These are phyloP conservation scores for Fraxinus platypoda DNA, from an alignment of 305 asterid genomes.

Conservation along the genomic window DNA sequence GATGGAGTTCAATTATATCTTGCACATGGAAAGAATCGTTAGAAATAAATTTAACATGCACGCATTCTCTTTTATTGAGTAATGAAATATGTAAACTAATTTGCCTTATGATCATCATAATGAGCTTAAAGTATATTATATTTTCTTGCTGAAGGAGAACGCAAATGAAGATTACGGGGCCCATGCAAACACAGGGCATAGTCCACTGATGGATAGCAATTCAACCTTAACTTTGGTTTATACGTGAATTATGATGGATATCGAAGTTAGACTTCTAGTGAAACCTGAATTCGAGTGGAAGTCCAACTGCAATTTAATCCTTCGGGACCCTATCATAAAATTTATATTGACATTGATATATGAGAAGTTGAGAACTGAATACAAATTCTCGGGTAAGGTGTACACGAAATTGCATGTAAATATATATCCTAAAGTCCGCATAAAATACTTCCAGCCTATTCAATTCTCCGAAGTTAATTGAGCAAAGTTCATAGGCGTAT, in stretches of 20 bases:
- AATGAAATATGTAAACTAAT: background rate
- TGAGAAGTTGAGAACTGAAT: background rate
- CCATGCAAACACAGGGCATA: background rate
- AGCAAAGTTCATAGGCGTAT: background rate
- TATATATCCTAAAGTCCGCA: background rate
- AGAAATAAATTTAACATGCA: background rate
- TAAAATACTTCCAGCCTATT: background rate
- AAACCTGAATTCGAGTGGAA: background rate
- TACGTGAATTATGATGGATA: background rate
- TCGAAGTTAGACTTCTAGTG: background rate
- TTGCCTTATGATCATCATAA: background rate
- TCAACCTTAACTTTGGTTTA: background rate
- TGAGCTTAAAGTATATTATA: background rate
- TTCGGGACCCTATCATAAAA: background rate
- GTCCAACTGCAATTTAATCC: background rate
- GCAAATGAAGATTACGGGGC: background rate
- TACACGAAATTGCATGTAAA: background rate
- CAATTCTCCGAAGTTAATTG: background rate
- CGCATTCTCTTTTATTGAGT: background rate
- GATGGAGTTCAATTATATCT: background rate
- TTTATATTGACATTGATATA: background rate
- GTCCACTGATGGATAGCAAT: background rate
- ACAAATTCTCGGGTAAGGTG: background rate
- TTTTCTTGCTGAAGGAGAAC: conserved; percentile 1
- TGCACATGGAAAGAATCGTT: background rate